Base-by-base conservation (phyloP, 2,329 filamentous ascomycete genomes). In the Aspergillus sp. region DNA sequence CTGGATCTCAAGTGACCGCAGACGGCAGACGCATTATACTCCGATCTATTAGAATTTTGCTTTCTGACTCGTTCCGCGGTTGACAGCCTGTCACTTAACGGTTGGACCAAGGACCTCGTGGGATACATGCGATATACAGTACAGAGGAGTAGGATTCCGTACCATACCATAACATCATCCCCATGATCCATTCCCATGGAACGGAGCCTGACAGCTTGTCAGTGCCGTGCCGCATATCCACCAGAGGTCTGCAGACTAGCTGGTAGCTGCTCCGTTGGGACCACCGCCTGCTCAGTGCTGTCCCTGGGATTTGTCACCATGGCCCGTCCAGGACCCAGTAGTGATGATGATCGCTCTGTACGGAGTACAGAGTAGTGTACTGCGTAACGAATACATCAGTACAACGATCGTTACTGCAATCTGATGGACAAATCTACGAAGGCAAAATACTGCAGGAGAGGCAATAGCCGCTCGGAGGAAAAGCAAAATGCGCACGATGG, bases 401-500 rank as follows among this genome's bases (percentile, higher is more conserved):
- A n/a, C n/a, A n/a, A n/a, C n/a, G n/a, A n/a, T n/a, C n/a, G n/a
- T n/a, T n/a, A n/a, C 25, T 29, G 25, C 25, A 29, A 29, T 29
- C 25, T 10, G n/a, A n/a, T n/a, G n/a, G n/a, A n/a, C n/a, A n/a
- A n/a, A n/a, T 29, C 25, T 29, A 29, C 25, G 25, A 29, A 29
- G 25, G 25, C 3, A 29, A 10, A 10, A 10, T 29, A 10, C 25
- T 29, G 11, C 25, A 10, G 25, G 7, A 29, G 10, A 21, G 40
- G 11, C 19, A 21, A 42, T 42, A 42, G 40, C 40, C 40, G 40
- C 17, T 42, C 19, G 16, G 40, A 42, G 11, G 19, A 20, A 42
- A 42, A 17, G n/a, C 40, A 38, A 42, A 42, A 42, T 20, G 40
- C 16, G 40, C 40, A 42, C 40, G 40, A 42, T 42, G 40, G 40